A percentile compares a stretch with the other conserved stretches of the same genome.
Conservation (phyloP, 2,329 filamentous ascomycete genomes). For the Talaromyces islandicus region DNA sequence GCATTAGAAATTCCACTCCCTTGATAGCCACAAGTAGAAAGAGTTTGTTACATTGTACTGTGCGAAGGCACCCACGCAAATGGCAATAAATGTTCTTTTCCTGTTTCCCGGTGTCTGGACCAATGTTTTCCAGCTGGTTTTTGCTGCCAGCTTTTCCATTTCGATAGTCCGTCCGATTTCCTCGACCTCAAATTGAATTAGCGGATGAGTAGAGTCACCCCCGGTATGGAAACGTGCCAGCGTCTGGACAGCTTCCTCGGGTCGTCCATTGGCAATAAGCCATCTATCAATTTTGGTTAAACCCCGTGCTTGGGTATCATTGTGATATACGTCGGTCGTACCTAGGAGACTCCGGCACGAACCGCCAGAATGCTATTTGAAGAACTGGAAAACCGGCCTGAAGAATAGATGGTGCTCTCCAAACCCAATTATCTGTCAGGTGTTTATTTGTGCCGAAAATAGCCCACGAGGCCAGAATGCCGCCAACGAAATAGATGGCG, state of each 20-base stretch:
- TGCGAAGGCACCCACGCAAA: slow-evolving; percentile 16
- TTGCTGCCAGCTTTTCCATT: slow-evolving; percentile 26
- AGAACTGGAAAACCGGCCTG: slow-evolving; percentile 9
- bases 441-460: slow-evolving; percentile 54
- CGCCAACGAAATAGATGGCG: not conserved
- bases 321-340: slow-evolving; percentile 47
- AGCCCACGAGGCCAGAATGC: slow-evolving; percentile 49
- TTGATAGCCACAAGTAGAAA: not conserved
- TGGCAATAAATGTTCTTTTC: slow-evolving; percentile 27
- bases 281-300: slow-evolving; percentile 15
- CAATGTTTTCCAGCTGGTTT: slow-evolving; percentile 30
- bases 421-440: slow-evolving; percentile 40
- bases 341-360: slow-evolving; percentile 39
- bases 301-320: slow-evolving; percentile 49
- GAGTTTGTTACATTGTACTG: slow-evolving; percentile 16
- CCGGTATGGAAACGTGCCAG: slow-evolving; percentile 52
- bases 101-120: slow-evolving; percentile 30
- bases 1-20: not conserved
- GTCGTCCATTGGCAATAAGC: slow-evolving; percentile 50
- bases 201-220: slow-evolving; percentile 50
- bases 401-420: slow-evolving; percentile 14
- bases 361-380: slow-evolving; percentile 10
- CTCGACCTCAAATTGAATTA: slow-evolving; percentile 36
- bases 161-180: slow-evolving; percentile 31
- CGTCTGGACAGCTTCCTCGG: slow-evolving; percentile 26